A percentile compares a stretch with the other conserved stretches of the same genome.
phyloP scores from a whole-genome alignment of 768 basidiomycete genomes.

The Filobasidium wieringae region DNA sequence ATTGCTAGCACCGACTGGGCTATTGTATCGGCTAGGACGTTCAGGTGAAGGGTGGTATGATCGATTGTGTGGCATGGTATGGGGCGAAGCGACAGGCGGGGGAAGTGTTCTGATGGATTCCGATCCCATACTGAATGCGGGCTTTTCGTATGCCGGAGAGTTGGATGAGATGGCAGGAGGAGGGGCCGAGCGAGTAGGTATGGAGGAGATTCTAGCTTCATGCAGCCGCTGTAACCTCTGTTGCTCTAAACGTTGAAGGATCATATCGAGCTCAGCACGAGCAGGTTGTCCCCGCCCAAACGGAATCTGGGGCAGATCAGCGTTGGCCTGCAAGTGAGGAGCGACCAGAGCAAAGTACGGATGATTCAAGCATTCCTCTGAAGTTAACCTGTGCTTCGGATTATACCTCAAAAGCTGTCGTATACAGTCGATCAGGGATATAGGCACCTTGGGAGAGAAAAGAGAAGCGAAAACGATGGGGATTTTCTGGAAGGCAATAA shows the following conservation, averaged over 20 bases:
- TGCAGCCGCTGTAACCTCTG: conserved; percentile 1
- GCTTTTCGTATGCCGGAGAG: conserved; percentile 20
- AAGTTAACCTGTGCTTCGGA: conserved; percentile 72
- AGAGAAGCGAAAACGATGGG: conserved; percentile 47
- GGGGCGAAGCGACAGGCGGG: conserved; percentile 6
- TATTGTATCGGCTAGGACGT: conserved; percentile 9
- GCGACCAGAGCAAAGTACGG: conserved; percentile 69
- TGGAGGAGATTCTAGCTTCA: background rate
- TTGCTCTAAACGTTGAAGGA: conserved; percentile 1
- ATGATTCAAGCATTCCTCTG: conserved; percentile 75
- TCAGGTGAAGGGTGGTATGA: conserved; percentile 7
- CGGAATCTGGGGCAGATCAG: conserved; percentile 33
- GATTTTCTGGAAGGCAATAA: conserved; percentile 26
- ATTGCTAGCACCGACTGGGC: conserved; percentile 2
- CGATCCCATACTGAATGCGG: conserved; percentile 11
- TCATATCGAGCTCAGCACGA: conserved; percentile 7
- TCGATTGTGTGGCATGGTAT: conserved; percentile 1
- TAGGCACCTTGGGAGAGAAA: conserved; percentile 67
- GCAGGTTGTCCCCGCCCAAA: conserved; percentile 32
- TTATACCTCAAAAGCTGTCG: conserved; percentile 84
- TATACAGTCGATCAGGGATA: conserved; percentile 79
- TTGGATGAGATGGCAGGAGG: conserved; percentile 32
- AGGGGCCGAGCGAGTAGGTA: background rate
- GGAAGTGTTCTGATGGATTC: conserved; percentile 10
- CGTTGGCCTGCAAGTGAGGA: conserved; percentile 36